Percentiles rank a stretch among this genome's conserved stretches.
Conservation (phyloP, 2,329 filamentous ascomycete genomes). For the Acrodontium crateriforme region DNA sequence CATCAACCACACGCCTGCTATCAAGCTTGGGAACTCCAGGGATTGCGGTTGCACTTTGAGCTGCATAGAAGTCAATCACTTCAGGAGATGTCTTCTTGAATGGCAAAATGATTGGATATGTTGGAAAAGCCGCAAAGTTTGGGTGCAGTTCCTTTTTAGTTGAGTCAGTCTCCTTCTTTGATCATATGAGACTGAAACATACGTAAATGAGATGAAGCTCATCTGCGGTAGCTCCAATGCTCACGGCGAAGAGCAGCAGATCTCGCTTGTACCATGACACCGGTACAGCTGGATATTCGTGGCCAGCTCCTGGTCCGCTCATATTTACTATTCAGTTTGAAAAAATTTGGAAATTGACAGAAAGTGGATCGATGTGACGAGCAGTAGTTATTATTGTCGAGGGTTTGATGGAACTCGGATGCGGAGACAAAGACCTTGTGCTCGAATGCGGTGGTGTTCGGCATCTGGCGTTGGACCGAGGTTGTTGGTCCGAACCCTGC, state of each 20-base stretch:
- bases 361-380: no score
- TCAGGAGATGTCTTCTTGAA: constrained; percentile 69
- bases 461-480: no score
- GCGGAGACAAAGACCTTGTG: no score
- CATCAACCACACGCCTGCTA: constrained; percentile 60
- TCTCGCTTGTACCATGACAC: constrained; percentile 84
- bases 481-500: no score
- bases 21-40: constrained; percentile 67
- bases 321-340: no score
- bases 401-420: no score
- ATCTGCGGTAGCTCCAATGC: constrained; percentile 70
- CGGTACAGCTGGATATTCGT: constrained; percentile 61
- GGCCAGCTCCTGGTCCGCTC: constrained; percentile 6
- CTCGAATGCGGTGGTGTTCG: no score
- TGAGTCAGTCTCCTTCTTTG: no score
- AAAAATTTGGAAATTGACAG: no score
- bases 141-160: constrained; percentile 63
- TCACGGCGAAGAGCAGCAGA: constrained; percentile 76
- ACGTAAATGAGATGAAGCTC: constrained; percentile 91
- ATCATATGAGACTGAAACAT: constrained; percentile 26
- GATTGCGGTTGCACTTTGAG: constrained; percentile 52
- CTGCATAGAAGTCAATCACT: constrained; percentile 71
- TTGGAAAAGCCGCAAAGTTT: constrained; percentile 76
- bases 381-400: no score
- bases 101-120: constrained; percentile 68